phyloP scores from a whole-genome alignment of 352 stramenopile genomes.

The Pythium inflatum region DNA sequence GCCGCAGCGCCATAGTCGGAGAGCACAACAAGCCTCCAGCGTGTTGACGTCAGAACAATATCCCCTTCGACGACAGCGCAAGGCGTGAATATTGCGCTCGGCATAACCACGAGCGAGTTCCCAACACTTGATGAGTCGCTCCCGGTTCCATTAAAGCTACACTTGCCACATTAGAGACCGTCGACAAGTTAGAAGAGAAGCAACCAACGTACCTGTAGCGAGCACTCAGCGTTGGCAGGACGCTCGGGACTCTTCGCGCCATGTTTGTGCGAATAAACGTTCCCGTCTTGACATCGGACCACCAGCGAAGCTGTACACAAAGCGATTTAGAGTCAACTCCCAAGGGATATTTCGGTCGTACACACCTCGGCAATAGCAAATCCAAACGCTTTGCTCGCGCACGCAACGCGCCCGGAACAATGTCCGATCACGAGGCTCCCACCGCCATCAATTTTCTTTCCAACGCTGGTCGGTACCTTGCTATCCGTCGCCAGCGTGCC shows the following conservation, averaged over 20 bases:
- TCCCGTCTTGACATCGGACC: conserved; percentile 31
- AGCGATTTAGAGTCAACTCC: no score
- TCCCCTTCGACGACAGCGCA: conserved; percentile 11
- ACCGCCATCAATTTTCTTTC: conserved; percentile 20
- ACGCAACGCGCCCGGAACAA: conserved; percentile 40
- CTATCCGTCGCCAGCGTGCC: conserved; percentile 17
- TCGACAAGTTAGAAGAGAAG: no score
- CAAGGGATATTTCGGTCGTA: no score
- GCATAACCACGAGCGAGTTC: not conserved
- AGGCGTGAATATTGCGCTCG: not conserved
- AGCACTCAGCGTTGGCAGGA: conserved; percentile 2
- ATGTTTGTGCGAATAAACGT: conserved; percentile 33
- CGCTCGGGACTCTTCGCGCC: not conserved
- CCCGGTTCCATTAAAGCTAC: conserved; percentile 22
- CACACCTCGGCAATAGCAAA: conserved; percentile 57
- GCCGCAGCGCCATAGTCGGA: conserved; percentile 27
- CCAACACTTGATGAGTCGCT: not conserved
- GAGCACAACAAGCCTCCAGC: conserved; percentile 31
- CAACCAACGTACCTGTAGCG: conserved; percentile 28
- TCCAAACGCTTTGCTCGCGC: conserved; percentile 41
- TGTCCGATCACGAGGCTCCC: conserved; percentile 46
- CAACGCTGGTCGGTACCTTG: not conserved
- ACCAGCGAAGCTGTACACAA: conserved; percentile 38
- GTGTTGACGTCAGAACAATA: conserved; percentile 6
- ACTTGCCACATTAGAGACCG: no score